phyloP scores from a whole-genome alignment of 345 rosid species.

The Xanthoceras sorbifolium region DNA sequence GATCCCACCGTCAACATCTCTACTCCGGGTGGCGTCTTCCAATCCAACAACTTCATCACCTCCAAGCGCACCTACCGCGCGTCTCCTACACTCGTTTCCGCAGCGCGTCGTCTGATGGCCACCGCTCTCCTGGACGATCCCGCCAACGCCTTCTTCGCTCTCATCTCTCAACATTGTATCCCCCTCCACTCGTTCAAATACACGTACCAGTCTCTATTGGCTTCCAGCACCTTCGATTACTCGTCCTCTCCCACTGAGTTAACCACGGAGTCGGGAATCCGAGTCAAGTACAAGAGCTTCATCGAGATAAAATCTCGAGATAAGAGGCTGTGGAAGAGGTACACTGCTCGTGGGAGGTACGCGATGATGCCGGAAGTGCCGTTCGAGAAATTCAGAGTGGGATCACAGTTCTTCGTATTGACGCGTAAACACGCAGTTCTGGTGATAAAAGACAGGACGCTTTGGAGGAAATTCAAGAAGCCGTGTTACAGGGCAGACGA shows the following conservation, averaged over 20 bases:
- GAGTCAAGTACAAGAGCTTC: slow-evolving; percentile 64
- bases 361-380: slow-evolving; percentile 85
- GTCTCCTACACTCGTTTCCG: slow-evolving; percentile 87
- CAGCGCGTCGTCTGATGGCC: slow-evolving; percentile 89
- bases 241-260: slow-evolving; percentile 35
- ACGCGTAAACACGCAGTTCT: slow-evolving; percentile 73
- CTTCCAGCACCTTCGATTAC: slow-evolving; percentile 53
- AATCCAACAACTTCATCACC: slow-evolving; percentile 43
- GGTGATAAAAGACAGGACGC: slow-evolving; percentile 63
- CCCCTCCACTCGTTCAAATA: slow-evolving; percentile 80
- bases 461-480: slow-evolving; percentile 79
- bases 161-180: slow-evolving; percentile 80
- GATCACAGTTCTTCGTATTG: slow-evolving; percentile 92
- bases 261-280: slow-evolving; percentile 43
- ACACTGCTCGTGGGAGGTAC: slow-evolving; percentile 70
- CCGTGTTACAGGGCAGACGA: slow-evolving; percentile 75
- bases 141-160: slow-evolving; percentile 79
- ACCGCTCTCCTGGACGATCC: slow-evolving; percentile 86
- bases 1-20: slow-evolving; percentile 73
- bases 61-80: slow-evolving; percentile 78
- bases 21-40: slow-evolving; percentile 46
- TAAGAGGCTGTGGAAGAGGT: slow-evolving; percentile 79
- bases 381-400: slow-evolving; percentile 65
- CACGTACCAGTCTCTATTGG: slow-evolving; percentile 62
- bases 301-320: slow-evolving; percentile 71